Base-by-base conservation (phyloP, 2,329 filamentous ascomycete species). In the Truncatella angustata region DNA sequence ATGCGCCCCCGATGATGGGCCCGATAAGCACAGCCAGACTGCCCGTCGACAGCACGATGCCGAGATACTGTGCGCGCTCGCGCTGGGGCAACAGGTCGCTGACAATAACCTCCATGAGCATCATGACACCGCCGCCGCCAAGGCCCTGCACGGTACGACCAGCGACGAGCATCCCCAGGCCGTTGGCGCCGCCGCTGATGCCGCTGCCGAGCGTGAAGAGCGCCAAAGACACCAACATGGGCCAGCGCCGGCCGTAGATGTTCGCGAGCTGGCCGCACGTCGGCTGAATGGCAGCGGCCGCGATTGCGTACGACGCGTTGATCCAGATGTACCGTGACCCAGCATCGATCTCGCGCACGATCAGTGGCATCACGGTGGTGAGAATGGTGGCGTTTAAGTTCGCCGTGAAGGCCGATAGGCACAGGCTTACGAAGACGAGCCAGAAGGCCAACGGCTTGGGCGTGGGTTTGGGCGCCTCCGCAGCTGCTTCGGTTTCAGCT, bases 71-170 rank as follows among this genome's bases (percentile, higher is more conserved):
- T 1, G 70, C 70, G 39, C 77, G 64, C 49, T 77, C 63, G 2
- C 70, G 63, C 9, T 80, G 61, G 0, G 77, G 73, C 0, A 80
- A 68, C 3, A 81, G 58, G 50, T 81, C 78, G 42, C 67, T 74
- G 12, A 77, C 63, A 10, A 81, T 70, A 39, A 79, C 66, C 28
- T 79, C 73, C 1, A 70, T 60, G 1, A 80, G 62, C n/a, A 75
- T 57, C 47, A 66, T 63, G 45, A 58, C 35, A 16, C 51, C 58
- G 4, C 55, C 56, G 10, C 40, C 12, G 0, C 59, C 59, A 5
- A 56, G 76, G 1, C 79, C 79, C 52, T 81, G 76, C 1, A 81
- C 42, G 2, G 11, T 20, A 7, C 59, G 53, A 5, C 61, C 65
- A 4, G 64, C 67, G 11, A 83, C 76, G 9, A 82, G 61, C 51